Percentiles rank a stretch among this genome's conserved stretches.
These are phyloP conservation scores for Colletotrichum nymphaeae DNA, from an alignment of 2,329 filamentous ascomycete genomes.

Conservation along the genomic window DNA sequence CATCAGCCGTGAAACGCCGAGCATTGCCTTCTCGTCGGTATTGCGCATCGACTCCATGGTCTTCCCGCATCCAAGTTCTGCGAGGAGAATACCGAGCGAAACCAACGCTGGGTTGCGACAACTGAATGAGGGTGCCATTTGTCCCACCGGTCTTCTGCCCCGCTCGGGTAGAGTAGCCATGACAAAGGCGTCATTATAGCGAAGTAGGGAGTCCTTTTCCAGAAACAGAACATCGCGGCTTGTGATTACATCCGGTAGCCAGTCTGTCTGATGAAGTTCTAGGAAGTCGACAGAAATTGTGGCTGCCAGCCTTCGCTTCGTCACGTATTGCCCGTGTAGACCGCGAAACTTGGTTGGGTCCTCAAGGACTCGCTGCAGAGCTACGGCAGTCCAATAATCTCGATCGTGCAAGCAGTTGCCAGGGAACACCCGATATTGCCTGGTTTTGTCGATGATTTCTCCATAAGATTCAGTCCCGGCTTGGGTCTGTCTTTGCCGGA, in stretches of 20 bases:
- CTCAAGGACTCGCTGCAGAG: too few species aligned
- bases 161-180: background rate
- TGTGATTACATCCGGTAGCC: conserved; percentile 33
- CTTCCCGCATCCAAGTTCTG: conserved; percentile 37
- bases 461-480: too few species aligned
- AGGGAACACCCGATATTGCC: too few species aligned
- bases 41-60: conserved; percentile 13
- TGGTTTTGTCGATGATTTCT: too few species aligned
- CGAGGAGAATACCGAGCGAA: conserved; percentile 37
- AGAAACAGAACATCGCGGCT: conserved; percentile 34
- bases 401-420: too few species aligned
- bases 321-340: conserved; percentile 31
- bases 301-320: background rate
- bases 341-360: background rate
- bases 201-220: background rate
- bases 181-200: background rate
- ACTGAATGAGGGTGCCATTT: background rate
- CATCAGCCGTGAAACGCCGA: background rate
- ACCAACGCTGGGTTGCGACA: conserved; percentile 26
- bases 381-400: too few species aligned
- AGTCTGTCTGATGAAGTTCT: conserved; percentile 39
- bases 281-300: conserved; percentile 39
- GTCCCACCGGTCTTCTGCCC: background rate
- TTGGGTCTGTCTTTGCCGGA: too few species aligned
- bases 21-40: background rate